Evolutionary conservation across 768 basidiomycete genomes (phyloP).

Genomic region (Boletus reticuloceps): DNA sequence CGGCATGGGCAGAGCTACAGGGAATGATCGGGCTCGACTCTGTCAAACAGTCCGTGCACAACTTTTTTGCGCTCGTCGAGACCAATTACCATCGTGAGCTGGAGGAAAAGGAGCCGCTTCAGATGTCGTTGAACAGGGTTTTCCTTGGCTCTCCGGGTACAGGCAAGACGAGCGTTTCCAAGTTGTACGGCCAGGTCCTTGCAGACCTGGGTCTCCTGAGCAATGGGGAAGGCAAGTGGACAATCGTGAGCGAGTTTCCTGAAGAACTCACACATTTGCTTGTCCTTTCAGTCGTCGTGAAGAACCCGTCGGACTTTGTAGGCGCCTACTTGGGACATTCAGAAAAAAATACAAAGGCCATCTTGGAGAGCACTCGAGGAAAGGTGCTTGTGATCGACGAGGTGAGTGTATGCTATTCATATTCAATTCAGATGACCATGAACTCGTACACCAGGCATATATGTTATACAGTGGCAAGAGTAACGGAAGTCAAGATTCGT

Average conservation of each 20-base stretch:
- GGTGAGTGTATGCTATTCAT: conserved; percentile 33
- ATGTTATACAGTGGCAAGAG: conserved; percentile 54
- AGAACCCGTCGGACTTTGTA: conserved; percentile 71
- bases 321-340: conserved; percentile 58
- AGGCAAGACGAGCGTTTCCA: conserved; percentile 70
- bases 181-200: conserved; percentile 62
- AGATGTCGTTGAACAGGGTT: conserved; percentile 58
- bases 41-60: conserved; percentile 54
- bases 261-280: neutral
- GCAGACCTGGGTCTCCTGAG: conserved; percentile 62
- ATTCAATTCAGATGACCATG: neutral
- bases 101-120: conserved; percentile 48
- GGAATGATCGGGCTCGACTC: conserved; percentile 50
- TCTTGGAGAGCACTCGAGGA: conserved; percentile 54
- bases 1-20: conserved; percentile 52
- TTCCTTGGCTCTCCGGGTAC: conserved; percentile 71
- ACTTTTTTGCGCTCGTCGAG: conserved; percentile 44
- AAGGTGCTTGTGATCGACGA: conserved; percentile 74
- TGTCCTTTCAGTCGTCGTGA: conserved; percentile 49
- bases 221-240: conserved; percentile 59
- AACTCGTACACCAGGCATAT: conserved; percentile 8
- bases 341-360: conserved; percentile 62
- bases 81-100: conserved; percentile 63
- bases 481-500: conserved; percentile 40
- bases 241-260: neutral